A percentile compares a stretch with the other conserved stretches of the same genome.
phyloP scores from a whole-genome alignment of 1,284 basidiomycete species.

The Amylostereum areolatum region DNA sequence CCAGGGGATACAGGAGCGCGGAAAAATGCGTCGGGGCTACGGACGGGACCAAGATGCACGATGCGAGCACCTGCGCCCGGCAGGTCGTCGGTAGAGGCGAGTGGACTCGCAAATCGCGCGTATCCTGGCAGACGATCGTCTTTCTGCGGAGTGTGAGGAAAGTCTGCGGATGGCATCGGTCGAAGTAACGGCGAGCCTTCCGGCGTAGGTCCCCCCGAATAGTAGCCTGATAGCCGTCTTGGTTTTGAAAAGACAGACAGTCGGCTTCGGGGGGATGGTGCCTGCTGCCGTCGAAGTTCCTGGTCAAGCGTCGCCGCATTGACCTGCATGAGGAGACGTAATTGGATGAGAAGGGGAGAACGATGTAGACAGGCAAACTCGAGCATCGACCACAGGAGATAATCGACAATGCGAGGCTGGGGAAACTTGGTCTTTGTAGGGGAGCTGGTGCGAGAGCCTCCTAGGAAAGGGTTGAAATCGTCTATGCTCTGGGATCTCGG shows the following conservation, averaged over 20 bases:
- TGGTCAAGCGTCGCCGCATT: constrained; percentile 48
- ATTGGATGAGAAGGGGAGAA: constrained; percentile 58
- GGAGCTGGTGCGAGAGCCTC: constrained; percentile 16
- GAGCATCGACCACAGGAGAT: constrained; percentile 67
- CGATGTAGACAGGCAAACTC: constrained; percentile 62
- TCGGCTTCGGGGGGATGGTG: constrained; percentile 24
- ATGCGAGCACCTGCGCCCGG: constrained; percentile 40
- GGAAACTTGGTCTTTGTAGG: constrained; percentile 18
- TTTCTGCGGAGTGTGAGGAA: constrained; percentile 19
- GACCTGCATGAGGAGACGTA: constrained; percentile 59
- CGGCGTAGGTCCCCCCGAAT: constrained; percentile 37
- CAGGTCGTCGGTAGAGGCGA: constrained; percentile 27
- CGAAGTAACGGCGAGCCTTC: constrained; percentile 42
- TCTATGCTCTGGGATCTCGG: constrained; percentile 14
- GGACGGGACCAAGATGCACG: constrained; percentile 56
- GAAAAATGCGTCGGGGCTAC: constrained; percentile 25
- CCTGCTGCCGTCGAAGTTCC: constrained; percentile 33
- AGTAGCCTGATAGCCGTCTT: constrained; percentile 32
- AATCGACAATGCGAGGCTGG: constrained; percentile 60
- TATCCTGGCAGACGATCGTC: constrained; percentile 38
- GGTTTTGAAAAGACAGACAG: constrained; percentile 41
- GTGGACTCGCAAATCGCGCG: constrained; percentile 29
- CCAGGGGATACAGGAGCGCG: constrained; percentile 30
- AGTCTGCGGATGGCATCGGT: constrained; percentile 13
- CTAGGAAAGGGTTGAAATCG: constrained; percentile 21